A percentile compares a stretch with the other conserved stretches of the same genome.
These are phyloP conservation scores for Cnidoscolus chayamansa DNA, from an alignment of 441 rosid genomes.

Conservation along the genomic window DNA sequence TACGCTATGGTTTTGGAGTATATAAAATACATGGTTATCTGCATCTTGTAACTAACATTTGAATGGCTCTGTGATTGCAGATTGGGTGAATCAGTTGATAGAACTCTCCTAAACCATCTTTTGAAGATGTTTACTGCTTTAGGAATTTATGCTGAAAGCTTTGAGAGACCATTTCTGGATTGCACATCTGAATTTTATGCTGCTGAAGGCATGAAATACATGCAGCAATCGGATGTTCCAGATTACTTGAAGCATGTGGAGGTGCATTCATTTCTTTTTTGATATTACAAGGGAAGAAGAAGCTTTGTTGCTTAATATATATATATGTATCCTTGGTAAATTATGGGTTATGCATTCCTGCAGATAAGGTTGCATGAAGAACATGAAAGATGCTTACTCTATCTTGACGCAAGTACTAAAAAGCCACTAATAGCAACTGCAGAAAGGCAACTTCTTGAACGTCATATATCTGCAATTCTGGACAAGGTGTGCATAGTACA, in stretches of 20 bases:
- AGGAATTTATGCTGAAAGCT: slow-evolving; percentile 89
- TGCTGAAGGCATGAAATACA: slow-evolving; percentile 90
- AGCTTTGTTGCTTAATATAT: slow-evolving; percentile 2
- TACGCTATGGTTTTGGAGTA: neutral
- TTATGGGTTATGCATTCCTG: slow-evolving; percentile 25
- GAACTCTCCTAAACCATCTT: slow-evolving; percentile 85
- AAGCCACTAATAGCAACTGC: slow-evolving; percentile 81
- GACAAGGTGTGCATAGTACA: slow-evolving; percentile 61
- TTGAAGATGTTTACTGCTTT: slow-evolving; percentile 98
- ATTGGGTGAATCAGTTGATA: slow-evolving; percentile 86
- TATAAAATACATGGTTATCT: neutral
- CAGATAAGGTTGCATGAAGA: slow-evolving; percentile 95
- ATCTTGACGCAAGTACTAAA: slow-evolving; percentile 83
- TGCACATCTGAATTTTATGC: slow-evolving; percentile 94
- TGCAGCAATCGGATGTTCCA: slow-evolving; percentile 97
- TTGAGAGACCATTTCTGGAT: slow-evolving; percentile 92
- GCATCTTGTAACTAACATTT: slow-evolving; percentile 14
- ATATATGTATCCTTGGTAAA: slow-evolving; percentile 9
- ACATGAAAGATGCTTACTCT: slow-evolving; percentile 88
- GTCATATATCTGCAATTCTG: slow-evolving; percentile 77
- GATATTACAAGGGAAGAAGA: neutral
- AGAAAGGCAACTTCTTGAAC: slow-evolving; percentile 87
- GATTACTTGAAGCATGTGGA: slow-evolving; percentile 97
- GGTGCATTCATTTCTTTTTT: slow-evolving; percentile 41
- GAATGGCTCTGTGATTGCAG: slow-evolving; percentile 39